These are phyloP conservation scores for Steccherinum ochraceum DNA, from an alignment of 768 basidiomycete genomes.

Conservation along the genomic window DNA sequence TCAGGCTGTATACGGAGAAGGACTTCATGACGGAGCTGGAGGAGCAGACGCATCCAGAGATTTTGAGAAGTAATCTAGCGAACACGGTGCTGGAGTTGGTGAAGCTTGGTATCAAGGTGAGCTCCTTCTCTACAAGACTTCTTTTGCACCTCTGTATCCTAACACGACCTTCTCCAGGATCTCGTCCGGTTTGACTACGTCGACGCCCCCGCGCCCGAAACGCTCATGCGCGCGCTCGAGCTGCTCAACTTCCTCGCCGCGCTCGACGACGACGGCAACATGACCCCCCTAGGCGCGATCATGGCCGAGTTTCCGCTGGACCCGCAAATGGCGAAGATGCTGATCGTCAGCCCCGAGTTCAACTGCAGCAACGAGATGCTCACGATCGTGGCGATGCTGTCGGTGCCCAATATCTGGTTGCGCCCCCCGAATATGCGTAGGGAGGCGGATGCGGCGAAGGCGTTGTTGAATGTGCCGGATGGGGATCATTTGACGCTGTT, in stretches of 20 bases:
- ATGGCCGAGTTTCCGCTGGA: constrained; percentile 99
- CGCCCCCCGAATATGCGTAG: constrained; percentile 83
- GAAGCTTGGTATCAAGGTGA: constrained; percentile 88
- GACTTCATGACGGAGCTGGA: constrained; percentile 95
- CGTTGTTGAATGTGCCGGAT: constrained; percentile 81
- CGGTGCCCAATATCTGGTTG: constrained; percentile 95
- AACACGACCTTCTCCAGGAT: constrained; percentile 10
- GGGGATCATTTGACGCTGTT: constrained; percentile 95
- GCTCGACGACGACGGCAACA: constrained; percentile 87
- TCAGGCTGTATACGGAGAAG: constrained; percentile 93
- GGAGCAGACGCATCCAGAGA: constrained; percentile 97
- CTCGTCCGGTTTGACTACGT: constrained; percentile 24
- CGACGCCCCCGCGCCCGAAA: constrained; percentile 40
- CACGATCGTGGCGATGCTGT: constrained; percentile 94
- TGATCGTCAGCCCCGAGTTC: constrained; percentile 92
- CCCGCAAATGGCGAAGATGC: constrained; percentile 93
- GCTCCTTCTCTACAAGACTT: not conserved
- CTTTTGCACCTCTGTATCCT: not conserved
- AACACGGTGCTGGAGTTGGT: constrained; percentile 91
- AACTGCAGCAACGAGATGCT: constrained; percentile 94
- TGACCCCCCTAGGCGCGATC: constrained; percentile 79
- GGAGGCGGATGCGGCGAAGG: constrained; percentile 92
- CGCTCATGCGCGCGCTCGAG: constrained; percentile 94
- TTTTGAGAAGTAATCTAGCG: constrained; percentile 86
- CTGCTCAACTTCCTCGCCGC: constrained; percentile 89